Evolutionary conservation across 352 stramenopile species (phyloP).

Genomic region (Globisporangium emineosum): DNA sequence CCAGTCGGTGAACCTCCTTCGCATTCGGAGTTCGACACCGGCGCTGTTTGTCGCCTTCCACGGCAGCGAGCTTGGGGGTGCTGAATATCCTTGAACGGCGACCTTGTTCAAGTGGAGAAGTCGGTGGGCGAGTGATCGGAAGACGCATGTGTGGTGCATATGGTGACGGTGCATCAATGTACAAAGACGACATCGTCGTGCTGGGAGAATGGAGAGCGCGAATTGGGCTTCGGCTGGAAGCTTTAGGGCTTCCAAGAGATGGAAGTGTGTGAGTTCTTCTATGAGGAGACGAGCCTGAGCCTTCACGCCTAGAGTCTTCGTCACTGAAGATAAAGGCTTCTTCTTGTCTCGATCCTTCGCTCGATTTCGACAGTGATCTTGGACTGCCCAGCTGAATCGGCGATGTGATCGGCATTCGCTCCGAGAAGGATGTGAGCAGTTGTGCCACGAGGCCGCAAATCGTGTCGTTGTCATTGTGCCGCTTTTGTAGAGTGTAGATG

Average conservation of each 20-base stretch:
- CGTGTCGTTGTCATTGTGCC: constrained; percentile 44
- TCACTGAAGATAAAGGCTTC: constrained; percentile 12
- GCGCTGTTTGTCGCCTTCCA: constrained; percentile 40
- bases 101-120: constrained; percentile 43
- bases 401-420: constrained; percentile 54
- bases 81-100: constrained; percentile 56
- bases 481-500: constrained; percentile 71
- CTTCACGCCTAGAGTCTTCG: not conserved
- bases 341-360: not conserved
- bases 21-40: constrained; percentile 58
- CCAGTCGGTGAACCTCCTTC: constrained; percentile 5
- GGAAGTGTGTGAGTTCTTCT: constrained; percentile 30
- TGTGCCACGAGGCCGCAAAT: constrained; percentile 40
- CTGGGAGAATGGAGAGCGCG: constrained; percentile 41
- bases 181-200: constrained; percentile 58
- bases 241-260: constrained; percentile 19
- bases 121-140: constrained; percentile 39
- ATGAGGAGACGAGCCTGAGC: constrained; percentile 4
- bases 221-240: constrained; percentile 17
- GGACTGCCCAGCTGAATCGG: constrained; percentile 40
- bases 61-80: constrained; percentile 53
- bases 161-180: constrained; percentile 45
- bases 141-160: constrained; percentile 43
- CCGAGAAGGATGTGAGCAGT: constrained; percentile 41
- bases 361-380: not conserved